Evolutionary conservation across 352 stramenopile genomes (phyloP).

Genomic region (Phytophthora pini): DNA sequence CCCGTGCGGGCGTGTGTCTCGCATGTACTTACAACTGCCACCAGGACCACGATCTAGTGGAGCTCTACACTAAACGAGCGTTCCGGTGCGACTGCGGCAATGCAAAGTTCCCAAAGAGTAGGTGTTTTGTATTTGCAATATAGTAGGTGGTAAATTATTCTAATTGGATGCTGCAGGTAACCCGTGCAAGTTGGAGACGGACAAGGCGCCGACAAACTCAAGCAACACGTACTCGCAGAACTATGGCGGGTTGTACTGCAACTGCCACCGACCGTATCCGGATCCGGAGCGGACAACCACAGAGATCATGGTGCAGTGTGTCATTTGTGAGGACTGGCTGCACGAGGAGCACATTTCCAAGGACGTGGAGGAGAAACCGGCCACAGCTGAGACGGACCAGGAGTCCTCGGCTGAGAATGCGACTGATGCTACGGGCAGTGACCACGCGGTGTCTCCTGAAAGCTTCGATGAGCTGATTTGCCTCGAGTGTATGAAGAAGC

Average conservation of each 20-base stretch:
- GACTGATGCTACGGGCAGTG: slow-evolving; percentile 10
- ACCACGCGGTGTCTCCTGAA: slow-evolving; percentile 21
- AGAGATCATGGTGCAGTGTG: slow-evolving; percentile 80
- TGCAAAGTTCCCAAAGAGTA: slow-evolving; percentile 52
- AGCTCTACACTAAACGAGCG: slow-evolving; percentile 82
- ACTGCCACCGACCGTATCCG: slow-evolving; percentile 77
- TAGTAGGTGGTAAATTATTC: neutral
- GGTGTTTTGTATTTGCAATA: slow-evolving; percentile 5
- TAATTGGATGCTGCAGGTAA: slow-evolving; percentile 26
- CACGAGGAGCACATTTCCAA: slow-evolving; percentile 74
- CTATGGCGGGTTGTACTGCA: slow-evolving; percentile 71
- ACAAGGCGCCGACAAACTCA: slow-evolving; percentile 59
- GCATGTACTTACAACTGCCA: slow-evolving; percentile 82
- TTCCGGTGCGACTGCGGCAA: slow-evolving; percentile 85
- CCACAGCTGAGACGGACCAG: slow-evolving; percentile 12
- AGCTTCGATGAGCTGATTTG: slow-evolving; percentile 79
- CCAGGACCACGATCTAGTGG: slow-evolving; percentile 75
- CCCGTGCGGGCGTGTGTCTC: slow-evolving; percentile 64
- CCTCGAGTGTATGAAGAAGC: slow-evolving; percentile 65
- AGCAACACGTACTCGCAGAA: slow-evolving; percentile 81
- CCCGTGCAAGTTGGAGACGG: slow-evolving; percentile 58
- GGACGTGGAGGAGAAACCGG: slow-evolving; percentile 1
- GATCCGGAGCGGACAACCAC: slow-evolving; percentile 70
- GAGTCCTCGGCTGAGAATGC: slow-evolving; percentile 1
- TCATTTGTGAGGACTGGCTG: slow-evolving; percentile 83